These are phyloP conservation scores for Talaromyces sp. DNA, from an alignment of 2,329 filamentous ascomycete genomes.

Conservation along the genomic window DNA sequence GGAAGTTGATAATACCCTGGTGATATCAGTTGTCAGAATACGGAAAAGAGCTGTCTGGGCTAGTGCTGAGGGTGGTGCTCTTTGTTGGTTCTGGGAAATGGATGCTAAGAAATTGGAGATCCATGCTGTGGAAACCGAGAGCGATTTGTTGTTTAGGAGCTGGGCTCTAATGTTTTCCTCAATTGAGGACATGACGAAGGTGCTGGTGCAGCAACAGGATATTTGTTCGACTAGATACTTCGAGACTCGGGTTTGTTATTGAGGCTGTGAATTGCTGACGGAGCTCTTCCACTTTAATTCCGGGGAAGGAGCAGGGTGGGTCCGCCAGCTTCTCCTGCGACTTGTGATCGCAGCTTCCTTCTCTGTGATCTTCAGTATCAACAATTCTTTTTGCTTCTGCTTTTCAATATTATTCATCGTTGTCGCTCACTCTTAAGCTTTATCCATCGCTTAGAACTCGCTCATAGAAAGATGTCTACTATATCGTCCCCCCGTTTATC, in stretches of 20 bases:
- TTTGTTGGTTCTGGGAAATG: constrained; percentile 49
- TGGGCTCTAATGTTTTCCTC: constrained; percentile 48
- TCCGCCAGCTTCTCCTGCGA: not conserved
- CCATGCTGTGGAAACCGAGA: constrained; percentile 59
- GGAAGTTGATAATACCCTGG: constrained; percentile 55
- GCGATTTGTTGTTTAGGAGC: constrained; percentile 50
- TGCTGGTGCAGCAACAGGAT: not conserved
- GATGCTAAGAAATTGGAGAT: constrained; percentile 60
- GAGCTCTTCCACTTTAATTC: not conserved
- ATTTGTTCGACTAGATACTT: not conserved
- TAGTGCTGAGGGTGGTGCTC: constrained; percentile 65
- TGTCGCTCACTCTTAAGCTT: not conserved
- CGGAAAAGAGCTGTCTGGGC: constrained; percentile 77
- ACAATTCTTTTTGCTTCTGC: not conserved
- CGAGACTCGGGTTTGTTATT: not conserved
- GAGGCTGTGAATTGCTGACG: not conserved
- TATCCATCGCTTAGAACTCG: too few species aligned
- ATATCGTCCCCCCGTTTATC: constrained; percentile 59
- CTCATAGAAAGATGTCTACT: constrained; percentile 46
- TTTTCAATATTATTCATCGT: not conserved
- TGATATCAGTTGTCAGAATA: constrained; percentile 74
- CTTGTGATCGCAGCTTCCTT: not conserved
- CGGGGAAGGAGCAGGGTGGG: not conserved
- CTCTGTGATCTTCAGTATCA: not conserved
- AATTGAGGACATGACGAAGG: constrained; percentile 25